A percentile compares a stretch with the other conserved stretches of the same genome.
Conservation (phyloP, 2,329 filamentous ascomycete species). For the Davidsoniella virescens region DNA sequence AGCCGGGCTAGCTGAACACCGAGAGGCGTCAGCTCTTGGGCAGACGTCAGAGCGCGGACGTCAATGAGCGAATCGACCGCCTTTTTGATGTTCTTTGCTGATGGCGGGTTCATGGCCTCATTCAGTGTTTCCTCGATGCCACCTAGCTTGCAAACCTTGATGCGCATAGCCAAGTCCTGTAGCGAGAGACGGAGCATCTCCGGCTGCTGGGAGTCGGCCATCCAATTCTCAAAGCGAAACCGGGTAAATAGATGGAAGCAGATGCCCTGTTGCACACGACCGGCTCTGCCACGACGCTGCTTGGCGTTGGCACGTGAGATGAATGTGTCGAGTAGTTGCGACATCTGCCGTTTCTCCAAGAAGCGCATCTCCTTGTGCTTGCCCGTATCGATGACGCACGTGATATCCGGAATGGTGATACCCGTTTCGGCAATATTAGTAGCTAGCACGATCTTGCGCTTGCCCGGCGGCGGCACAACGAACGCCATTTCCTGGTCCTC, state of each 20-base stretch:
- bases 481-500: conserved; percentile 95
- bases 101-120: conserved; percentile 78
- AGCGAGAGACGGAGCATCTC: conserved; percentile 90
- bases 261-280: conserved; percentile 83
- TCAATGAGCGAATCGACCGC: conserved; percentile 89
- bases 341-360: conserved; percentile 82
- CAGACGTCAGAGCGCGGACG: conserved; percentile 67
- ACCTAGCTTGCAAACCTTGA: conserved; percentile 94
- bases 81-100: conserved; percentile 77
- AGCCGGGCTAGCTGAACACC: conserved; percentile 76
- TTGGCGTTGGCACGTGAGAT: conserved; percentile 93
- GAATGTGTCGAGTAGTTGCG: conserved; percentile 80
- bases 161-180: conserved; percentile 85
- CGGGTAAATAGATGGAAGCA: conserved; percentile 96
- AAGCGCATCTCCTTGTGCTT: conserved; percentile 98
- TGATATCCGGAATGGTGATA: conserved; percentile 96
- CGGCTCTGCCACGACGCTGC: conserved; percentile 81
- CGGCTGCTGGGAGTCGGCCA: conserved; percentile 86
- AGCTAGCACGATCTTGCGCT: conserved; percentile 84
- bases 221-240: conserved; percentile 65
- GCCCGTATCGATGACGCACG: conserved; percentile 88
- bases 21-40: conserved; percentile 73
- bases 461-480: conserved; percentile 61
- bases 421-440: conserved; percentile 98
- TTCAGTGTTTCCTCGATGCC: conserved; percentile 80